Evolutionary conservation across 164 flowering plant species (phyloP), one percentile per base, ranked within the genome.

Genomic region (Magnolia officinalis): DNA sequence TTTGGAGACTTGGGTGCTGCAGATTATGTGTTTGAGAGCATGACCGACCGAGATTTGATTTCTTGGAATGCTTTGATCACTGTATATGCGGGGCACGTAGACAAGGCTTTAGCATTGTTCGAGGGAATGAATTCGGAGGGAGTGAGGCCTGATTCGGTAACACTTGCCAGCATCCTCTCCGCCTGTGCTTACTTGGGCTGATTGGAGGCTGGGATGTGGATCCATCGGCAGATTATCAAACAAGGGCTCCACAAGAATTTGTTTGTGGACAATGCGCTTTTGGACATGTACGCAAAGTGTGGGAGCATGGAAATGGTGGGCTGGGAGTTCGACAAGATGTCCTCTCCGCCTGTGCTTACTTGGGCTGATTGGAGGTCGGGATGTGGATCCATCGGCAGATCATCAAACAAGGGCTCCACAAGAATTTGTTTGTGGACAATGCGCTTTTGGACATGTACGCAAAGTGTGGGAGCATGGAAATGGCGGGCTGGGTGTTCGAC

Each of bases 1-100:
- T 74, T 67, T 64, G 76, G 76, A n/a, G 70, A 65, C 7, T 24
- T 74, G 18, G 61, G 67, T 63, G 13, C 70, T 10, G 76, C 76
- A 21, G 52, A 63, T 49, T 63, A 50, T 67, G 18, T 50, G 16
- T 74, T 74, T 50, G 58, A 50, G 7, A 19, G 67, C 67, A 81
- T 81, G 84, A 21, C 13, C 63, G 72, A 75, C n/a, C 84, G 79
- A 76, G 89, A 87, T 80, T 80, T 81, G 79, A 81, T 85, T 14
- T 77, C 85, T 71, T 83, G 89, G 90, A 87, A 84, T 83, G 86
- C 90, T 77, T 80, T 85, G 64, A 82, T 85, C 59, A 75, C 87
- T 0, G 86, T 66, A 6, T 83, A 78, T 50, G 81, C 72, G 74
- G 75, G 31, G 67, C 51, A 78, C 72, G 82, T 86, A 2, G 73